Evolutionary conservation across 805 yeast genomes (phyloP).

Genomic region (Kuraishia capsulata): DNA sequence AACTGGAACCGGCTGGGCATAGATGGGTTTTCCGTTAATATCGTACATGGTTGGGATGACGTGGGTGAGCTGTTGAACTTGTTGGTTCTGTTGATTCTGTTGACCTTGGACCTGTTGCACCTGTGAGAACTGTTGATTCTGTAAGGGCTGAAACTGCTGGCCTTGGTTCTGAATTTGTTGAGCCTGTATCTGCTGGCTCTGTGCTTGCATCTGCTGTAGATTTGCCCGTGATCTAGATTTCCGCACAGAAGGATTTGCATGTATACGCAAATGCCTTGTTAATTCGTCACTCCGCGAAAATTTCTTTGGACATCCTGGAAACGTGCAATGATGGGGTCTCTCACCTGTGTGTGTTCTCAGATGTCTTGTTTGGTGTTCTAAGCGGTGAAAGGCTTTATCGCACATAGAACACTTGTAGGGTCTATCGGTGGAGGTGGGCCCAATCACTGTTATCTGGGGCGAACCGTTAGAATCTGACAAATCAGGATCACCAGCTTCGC

Average conservation of each 20-base stretch:
- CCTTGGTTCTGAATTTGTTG: conserved; percentile 7
- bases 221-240: conserved; percentile 11
- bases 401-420: conserved; percentile 85
- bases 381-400: conserved; percentile 75
- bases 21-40: conserved; percentile 19
- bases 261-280: conserved; percentile 79
- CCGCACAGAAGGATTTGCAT: conserved; percentile 40
- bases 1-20: conserved; percentile 21
- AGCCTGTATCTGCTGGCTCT: conserved; percentile 5
- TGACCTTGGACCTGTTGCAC: neutral
- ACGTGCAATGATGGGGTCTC: conserved; percentile 79
- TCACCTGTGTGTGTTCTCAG: conserved; percentile 92
- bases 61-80: conserved; percentile 2
- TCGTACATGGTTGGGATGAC: conserved; percentile 21
- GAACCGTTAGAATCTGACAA: no score
- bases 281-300: conserved; percentile 79
- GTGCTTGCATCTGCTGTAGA: conserved; percentile 6
- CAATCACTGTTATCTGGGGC: neutral
- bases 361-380: conserved; percentile 89
- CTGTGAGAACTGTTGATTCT: conserved; percentile 4
- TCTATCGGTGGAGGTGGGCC: conserved; percentile 18
- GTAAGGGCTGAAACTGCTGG: conserved; percentile 8
- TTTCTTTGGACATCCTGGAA: conserved; percentile 75
- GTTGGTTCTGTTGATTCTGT: neutral
- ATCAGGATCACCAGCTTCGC: no score